A percentile compares a stretch with the other conserved stretches of the same genome.
These are phyloP conservation scores for Penicillium nordicum DNA, from an alignment of 2,329 filamentous ascomycete genomes.

Conservation along the genomic window DNA sequence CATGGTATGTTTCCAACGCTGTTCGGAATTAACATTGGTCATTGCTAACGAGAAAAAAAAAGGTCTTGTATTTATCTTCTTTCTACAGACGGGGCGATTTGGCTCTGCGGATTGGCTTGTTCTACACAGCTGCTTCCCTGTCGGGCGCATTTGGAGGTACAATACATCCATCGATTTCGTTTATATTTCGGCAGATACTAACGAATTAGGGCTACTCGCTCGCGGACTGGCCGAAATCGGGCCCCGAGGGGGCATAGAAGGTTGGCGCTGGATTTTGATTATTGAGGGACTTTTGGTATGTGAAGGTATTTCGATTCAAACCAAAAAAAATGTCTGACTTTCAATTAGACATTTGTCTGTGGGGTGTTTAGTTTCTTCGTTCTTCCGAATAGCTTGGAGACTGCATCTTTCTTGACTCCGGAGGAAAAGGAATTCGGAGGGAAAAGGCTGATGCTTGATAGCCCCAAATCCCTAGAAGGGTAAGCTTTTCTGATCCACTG, in stretches of 20 bases:
- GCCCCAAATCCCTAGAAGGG: slow-evolving; percentile 27
- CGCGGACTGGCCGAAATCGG: slow-evolving; percentile 61
- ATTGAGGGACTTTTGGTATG: slow-evolving; percentile 51
- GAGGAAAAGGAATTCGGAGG: slow-evolving; percentile 53
- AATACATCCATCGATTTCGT: neutral
- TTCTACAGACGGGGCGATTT: slow-evolving; percentile 61
- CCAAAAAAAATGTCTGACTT: neutral
- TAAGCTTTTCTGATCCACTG: slow-evolving; percentile 11
- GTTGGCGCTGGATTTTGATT: slow-evolving; percentile 63
- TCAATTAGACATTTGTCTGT: slow-evolving; percentile 51
- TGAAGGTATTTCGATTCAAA: neutral
- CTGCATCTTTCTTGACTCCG: slow-evolving; percentile 52
- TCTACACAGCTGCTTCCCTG: slow-evolving; percentile 65
- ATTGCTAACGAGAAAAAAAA: slow-evolving; percentile 13
- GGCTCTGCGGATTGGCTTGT: slow-evolving; percentile 62
- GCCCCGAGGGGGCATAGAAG: slow-evolving; percentile 50
- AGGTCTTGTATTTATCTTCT: slow-evolving; percentile 62
- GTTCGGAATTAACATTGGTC: neutral
- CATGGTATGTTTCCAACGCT: slow-evolving; percentile 48
- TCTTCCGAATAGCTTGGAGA: slow-evolving; percentile 56
- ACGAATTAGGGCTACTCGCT: slow-evolving; percentile 52
- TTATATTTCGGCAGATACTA: neutral
- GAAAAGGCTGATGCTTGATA: slow-evolving; percentile 44
- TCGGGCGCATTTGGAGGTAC: slow-evolving; percentile 62
- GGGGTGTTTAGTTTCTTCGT: slow-evolving; percentile 52